Base-by-base conservation (phyloP, 2,329 filamentous ascomycete species). In the Cladophialophora bantiana region DNA sequence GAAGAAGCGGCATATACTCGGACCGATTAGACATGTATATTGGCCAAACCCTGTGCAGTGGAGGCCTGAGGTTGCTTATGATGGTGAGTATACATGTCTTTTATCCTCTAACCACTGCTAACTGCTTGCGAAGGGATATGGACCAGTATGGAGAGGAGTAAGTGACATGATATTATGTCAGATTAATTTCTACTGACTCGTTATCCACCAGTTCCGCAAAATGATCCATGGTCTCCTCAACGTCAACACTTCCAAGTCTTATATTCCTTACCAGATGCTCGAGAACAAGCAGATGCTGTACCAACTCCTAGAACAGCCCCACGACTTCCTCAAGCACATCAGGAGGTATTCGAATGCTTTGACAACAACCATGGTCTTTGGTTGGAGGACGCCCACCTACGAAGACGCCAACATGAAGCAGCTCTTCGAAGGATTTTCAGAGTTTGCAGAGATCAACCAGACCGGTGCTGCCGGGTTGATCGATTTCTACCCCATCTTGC, bases 281-380 rank as follows among this genome's bases (percentile, higher is more conserved):
- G 85, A 88, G 72, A 85, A 83, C 73, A 84, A 83, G 71, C 80
- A 83, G 58, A 84, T 88, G 84, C 75, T 86, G 67, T 67, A 77
- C 53, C 81, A 83, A 6, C 74, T 88, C 18, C 70, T 86, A 3
- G 78, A 81, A 0, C 66, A 74, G 6, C 84, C 84, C 0, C 69
- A 79, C 1, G 65, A 77, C 1, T 83, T 83, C 53, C 61, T 79
- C 4, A 73, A 82, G 10, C 80, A 84, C 58, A 77, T 85, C 18
- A 76, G 81, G 10, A 78, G 83, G 35, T 86, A 83, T 67, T 79
- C 81, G 2, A 82, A 80, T 56, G 82, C 83, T 1, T 70, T 85
- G 7, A 82, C 81, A 0, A 84, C 83, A 0, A 79, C 80, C 2
- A 84, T 85, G 77, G 76, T 83, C 0, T 85, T 83, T 62, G 83